Percentiles rank a stretch among this genome's conserved stretches.
phyloP scores from a whole-genome alignment of 441 rosid species.

The Daphne laureola region DNA sequence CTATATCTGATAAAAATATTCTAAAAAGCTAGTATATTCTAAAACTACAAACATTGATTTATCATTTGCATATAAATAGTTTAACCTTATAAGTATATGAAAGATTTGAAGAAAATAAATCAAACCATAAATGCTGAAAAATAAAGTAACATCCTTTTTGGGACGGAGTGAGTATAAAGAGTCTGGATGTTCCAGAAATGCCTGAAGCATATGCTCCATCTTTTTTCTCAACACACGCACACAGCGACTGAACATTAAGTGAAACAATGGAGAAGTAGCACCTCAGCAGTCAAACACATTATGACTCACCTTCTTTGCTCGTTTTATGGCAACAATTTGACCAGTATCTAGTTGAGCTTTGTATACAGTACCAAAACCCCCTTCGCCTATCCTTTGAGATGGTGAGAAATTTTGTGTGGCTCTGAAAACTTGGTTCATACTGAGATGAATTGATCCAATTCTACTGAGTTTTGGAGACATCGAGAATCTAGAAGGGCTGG shows the following conservation, averaged over 20 bases:
- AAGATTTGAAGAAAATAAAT: too few relatives aligned
- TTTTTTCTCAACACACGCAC: neutral
- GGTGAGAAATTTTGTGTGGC: slow-evolving; percentile 76
- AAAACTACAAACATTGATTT: too few relatives aligned
- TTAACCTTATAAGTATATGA: too few relatives aligned
- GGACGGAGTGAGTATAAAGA: too few relatives aligned
- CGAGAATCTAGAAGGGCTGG: slow-evolving; percentile 79
- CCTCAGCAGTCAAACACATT: slow-evolving; percentile 6
- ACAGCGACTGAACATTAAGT: neutral
- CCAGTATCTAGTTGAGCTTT: slow-evolving; percentile 62
- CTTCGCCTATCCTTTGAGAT: slow-evolving; percentile 64
- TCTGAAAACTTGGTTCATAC: slow-evolving; percentile 41
- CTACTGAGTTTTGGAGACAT: slow-evolving; percentile 62
- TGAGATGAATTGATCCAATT: slow-evolving; percentile 57
- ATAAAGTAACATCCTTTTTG: too few relatives aligned
- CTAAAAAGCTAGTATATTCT: too few relatives aligned
- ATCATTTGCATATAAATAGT: too few relatives aligned
- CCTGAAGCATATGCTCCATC: neutral
- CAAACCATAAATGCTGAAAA: too few relatives aligned
- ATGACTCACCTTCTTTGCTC: slow-evolving; percentile 79
- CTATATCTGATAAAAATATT: too few relatives aligned
- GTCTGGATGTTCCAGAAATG: too few relatives aligned
- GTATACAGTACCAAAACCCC: slow-evolving; percentile 87
- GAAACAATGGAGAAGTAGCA: slow-evolving; percentile 1
- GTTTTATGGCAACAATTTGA: slow-evolving; percentile 83